Percentiles rank a stretch among this genome's conserved stretches.
phyloP scores from a whole-genome alignment of 139 green algal species.

The Chlamydomonas incerta region DNA sequence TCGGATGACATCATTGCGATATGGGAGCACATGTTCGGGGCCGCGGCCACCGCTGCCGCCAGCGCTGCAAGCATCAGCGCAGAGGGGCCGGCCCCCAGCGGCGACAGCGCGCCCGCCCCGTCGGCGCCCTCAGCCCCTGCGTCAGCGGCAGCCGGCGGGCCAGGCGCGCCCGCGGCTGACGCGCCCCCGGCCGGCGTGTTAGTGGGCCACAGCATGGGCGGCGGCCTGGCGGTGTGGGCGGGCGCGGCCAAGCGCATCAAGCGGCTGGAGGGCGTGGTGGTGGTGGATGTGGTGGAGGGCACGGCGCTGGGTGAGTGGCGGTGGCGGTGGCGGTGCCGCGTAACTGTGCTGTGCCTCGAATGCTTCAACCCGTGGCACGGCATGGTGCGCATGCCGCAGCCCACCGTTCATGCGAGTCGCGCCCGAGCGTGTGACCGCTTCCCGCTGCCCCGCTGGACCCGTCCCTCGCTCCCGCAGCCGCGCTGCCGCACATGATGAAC shows the following conservation, averaged over 20 bases:
- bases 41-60: neutral
- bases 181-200: slow-evolving; percentile 67
- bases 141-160: neutral
- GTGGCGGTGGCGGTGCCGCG: too few species aligned
- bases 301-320: slow-evolving; percentile 77
- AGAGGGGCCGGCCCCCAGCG: too few species aligned
- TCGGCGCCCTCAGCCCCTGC: slow-evolving; percentile 20
- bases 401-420: too few species aligned
- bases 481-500: slow-evolving; percentile 82
- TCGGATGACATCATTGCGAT: slow-evolving; percentile 73
- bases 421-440: too few species aligned
- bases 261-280: slow-evolving; percentile 79
- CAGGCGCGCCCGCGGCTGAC: neutral
- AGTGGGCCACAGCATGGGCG: slow-evolving; percentile 92
- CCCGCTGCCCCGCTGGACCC: too few species aligned
- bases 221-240: slow-evolving; percentile 79
- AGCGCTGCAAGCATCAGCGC: neutral
- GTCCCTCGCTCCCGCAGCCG: slow-evolving; percentile 57
- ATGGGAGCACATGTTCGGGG: slow-evolving; percentile 72
- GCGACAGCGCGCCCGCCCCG: neutral
- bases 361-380: too few species aligned
- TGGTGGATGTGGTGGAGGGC: slow-evolving; percentile 96
- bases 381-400: too few species aligned
- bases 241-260: slow-evolving; percentile 66
- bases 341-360: too few species aligned